Evolutionary conservation across 2,329 filamentous ascomycete species (phyloP).

Genomic region (Dactylonectria estremocensis): DNA sequence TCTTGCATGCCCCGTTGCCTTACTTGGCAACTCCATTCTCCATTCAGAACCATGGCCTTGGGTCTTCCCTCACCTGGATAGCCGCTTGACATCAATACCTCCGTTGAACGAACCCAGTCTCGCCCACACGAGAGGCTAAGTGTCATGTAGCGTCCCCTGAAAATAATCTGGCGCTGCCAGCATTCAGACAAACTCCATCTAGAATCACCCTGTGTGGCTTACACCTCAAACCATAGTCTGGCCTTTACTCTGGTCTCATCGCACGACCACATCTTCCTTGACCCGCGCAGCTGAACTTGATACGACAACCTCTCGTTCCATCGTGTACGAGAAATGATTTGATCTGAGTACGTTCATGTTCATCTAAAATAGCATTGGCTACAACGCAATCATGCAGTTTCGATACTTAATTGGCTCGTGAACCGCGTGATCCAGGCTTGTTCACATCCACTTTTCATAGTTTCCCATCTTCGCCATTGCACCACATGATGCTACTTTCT

Average conservation of each 20-base stretch:
- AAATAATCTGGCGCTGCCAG: slow-evolving; percentile 3
- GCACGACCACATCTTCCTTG: background rate
- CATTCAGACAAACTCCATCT: background rate
- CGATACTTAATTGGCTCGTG: background rate
- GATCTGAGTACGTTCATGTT: background rate
- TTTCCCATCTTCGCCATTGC: background rate
- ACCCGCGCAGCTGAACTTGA: background rate
- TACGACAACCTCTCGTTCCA: slow-evolving; percentile 8
- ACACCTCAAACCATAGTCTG: background rate
- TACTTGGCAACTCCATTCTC: background rate
- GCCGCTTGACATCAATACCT: slow-evolving; percentile 14
- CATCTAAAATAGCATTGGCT: background rate
- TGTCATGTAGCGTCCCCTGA: slow-evolving; percentile 4
- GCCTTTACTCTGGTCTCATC: background rate
- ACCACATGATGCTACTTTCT: slow-evolving; percentile 1
- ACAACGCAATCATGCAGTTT: background rate
- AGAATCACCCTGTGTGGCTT: background rate
- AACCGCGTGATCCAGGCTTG: background rate
- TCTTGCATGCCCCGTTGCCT: background rate
- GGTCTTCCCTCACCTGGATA: slow-evolving; percentile 24
- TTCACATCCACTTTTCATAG: background rate
- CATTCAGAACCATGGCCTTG: slow-evolving; percentile 22
- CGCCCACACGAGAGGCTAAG: background rate
- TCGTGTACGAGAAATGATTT: no score
- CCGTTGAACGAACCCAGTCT: slow-evolving; percentile 9